Base-by-base conservation (phyloP, 345 rosid species). In the Eucalyptus tenuipes region DNA sequence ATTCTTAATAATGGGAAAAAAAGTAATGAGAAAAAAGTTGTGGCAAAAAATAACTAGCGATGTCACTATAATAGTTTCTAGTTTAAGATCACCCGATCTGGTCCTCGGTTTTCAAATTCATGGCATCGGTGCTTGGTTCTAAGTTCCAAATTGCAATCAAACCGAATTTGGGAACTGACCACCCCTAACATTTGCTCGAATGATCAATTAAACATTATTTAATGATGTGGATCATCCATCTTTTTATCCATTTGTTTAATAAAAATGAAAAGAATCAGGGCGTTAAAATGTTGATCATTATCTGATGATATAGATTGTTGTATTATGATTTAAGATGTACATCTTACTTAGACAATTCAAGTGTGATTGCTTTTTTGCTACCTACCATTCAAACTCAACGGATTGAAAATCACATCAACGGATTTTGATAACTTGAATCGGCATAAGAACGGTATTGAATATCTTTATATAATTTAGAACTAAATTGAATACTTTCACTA, bases 121-220 rank as follows among this genome's bases (percentile, higher is more conserved):
- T 52, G 1, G 0, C 18, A 7, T 52, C 2, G 0, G 1, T 55
- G n/a, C n/a, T 0, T 1, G 3, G 4, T 10, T 55, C 13, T 25
- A 0, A 0, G 0, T 25, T 57, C 3, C n/a, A 57, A 13, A 25
- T 5, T 1, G 7, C 7, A 57, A 57, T 12, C 14, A 10, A 12
- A 57, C 3, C 0, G 0, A 12, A 57, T 27, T 24, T 10, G 14
- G 3, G 2, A 53, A 53, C 5, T 22, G 2, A 53, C 25, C 27
- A 53, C 59, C 59, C 27, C 27, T 4, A 22, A 0, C 3, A 1
- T 57, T 3, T 52, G 22, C 9, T 52, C 10, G 0, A 18, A 52
- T 18, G 22, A 18, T 52, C 22, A 18, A 18, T 17, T 52, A 52
- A 18, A 52, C 24, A 16, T 18, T 18, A 52, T 18, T 6, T 22